Conservation (phyloP, 352 stramenopile species). For the Phytophthora cryptogea region DNA sequence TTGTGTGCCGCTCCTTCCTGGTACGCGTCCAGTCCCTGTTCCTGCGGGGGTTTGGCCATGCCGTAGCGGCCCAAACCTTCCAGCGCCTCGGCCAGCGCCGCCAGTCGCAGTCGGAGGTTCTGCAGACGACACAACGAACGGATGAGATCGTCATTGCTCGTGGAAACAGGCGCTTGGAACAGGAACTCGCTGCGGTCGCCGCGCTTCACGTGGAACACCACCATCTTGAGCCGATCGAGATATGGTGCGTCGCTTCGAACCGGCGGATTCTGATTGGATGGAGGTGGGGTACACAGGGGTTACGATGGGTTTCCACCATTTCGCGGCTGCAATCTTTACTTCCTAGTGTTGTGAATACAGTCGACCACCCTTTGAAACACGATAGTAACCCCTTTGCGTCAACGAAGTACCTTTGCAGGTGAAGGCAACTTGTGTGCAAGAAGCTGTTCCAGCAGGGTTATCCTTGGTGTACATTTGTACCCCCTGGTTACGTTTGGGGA, state of each 20-base stretch:
- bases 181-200: constrained; percentile 91
- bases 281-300: no score
- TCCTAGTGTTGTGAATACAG: no score
- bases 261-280: no score
- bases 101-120: constrained; percentile 80
- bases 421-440: no score
- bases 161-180: constrained; percentile 79
- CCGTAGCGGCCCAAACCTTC: constrained; percentile 83
- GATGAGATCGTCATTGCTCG: constrained; percentile 86
- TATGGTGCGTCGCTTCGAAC: no score
- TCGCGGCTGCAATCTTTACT: no score
- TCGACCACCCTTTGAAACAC: no score
- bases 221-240: constrained; percentile 50
- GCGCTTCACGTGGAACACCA: constrained; percentile 90
- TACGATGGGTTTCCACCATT: no score
- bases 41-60: constrained; percentile 79
- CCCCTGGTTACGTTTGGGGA: background rate
- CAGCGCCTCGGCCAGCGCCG: constrained; percentile 75
- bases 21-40: constrained; percentile 90
- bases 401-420: no score
- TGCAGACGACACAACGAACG: constrained; percentile 82
- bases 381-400: no score
- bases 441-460: no score
- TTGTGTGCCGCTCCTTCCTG: constrained; percentile 55
- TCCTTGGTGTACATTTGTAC: no score